Evolutionary conservation across 169 alveolate species (phyloP).

Genomic region (Eimeria tenella): DNA sequence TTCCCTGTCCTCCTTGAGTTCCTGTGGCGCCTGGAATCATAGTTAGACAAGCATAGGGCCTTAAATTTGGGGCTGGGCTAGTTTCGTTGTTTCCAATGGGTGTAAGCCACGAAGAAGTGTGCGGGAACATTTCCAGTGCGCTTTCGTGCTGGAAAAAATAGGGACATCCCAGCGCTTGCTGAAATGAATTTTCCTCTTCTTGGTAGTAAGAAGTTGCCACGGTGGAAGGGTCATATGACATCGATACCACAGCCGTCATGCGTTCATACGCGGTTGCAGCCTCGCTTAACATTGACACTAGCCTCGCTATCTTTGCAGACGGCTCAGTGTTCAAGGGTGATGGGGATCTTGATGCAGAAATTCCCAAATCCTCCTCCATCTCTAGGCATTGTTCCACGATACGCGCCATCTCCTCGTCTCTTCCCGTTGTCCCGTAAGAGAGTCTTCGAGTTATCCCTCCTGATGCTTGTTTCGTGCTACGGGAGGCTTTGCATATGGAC

Average conservation of each 20-base stretch:
- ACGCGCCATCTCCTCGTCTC: neutral
- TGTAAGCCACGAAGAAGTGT: too few relatives aligned
- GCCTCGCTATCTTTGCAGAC: neutral
- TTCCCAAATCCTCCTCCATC: slow-evolving; percentile 22
- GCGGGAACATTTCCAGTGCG: too few relatives aligned
- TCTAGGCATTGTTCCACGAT: neutral
- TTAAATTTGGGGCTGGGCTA: neutral
- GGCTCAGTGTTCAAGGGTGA: neutral
- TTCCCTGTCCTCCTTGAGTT: neutral
- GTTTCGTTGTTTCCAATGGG: neutral
- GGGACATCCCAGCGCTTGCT: too few relatives aligned
- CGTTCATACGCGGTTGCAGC: neutral
- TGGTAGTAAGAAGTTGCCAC: neutral
- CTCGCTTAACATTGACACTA: neutral
- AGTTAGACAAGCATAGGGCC: neutral
- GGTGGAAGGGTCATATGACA: neutral
- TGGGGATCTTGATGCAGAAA: neutral
- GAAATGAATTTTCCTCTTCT: too few relatives aligned
- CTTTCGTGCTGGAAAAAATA: too few relatives aligned
- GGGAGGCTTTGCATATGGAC: neutral
- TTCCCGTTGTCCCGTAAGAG: neutral
- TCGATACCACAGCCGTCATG: neutral
- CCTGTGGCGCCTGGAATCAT: neutral
- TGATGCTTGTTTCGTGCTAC: neutral
- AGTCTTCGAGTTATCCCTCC: neutral